Base-by-base conservation (phyloP, 768 basidiomycete species). In the Tremella fuciformis region DNA sequence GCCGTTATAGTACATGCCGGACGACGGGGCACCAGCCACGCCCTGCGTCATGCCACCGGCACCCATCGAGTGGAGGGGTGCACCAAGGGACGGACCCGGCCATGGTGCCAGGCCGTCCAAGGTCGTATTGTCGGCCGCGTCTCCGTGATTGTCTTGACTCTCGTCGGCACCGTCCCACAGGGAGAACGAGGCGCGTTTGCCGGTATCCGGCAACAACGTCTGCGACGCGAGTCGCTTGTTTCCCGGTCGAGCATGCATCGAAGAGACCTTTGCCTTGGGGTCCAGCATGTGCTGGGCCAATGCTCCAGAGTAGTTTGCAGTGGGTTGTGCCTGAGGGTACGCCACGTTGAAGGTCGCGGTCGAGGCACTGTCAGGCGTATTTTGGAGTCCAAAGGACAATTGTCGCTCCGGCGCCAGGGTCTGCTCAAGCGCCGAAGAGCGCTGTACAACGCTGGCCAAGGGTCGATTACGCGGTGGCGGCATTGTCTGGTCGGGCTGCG, bases 391-490 rank as follows among this genome's bases (percentile, higher is more conserved):
- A 47, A 71, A 76, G 8, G 68, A 70, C 13, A 72, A 68, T 9
- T 64, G 50, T 2, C 75, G 64, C 65, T 76, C 71, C 1, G 75
- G 75, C 15, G 67, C 75, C 11, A 76, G 57, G 8, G 75, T 76
- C 56, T 76, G 73, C 42, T 74, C 60, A 2, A 74, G 56, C 0
- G 71, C 69, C 25, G 55, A 55, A 41, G 59, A 59, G 13, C 57
- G 59, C 49, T 71, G 69, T 4, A 70, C 44, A 8, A 69, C 65
- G 22, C 63, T 65, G 2, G 72, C 66, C 44, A 69, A 40, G 11
- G 72, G 72, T 51, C 72, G 56, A 38, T 48, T 53, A 16, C 22
- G 4, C 40, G 0, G 11, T 6, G 48, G 59, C 37, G 40, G 55
- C 26, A 55, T 29, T n/a, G 38, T 19, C 8, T 26, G 15, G 16